Evolutionary conservation across 345 rosid species (phyloP), one percentile per base, ranked within the genome.

Genomic region (Rhizophora apiculata): DNA sequence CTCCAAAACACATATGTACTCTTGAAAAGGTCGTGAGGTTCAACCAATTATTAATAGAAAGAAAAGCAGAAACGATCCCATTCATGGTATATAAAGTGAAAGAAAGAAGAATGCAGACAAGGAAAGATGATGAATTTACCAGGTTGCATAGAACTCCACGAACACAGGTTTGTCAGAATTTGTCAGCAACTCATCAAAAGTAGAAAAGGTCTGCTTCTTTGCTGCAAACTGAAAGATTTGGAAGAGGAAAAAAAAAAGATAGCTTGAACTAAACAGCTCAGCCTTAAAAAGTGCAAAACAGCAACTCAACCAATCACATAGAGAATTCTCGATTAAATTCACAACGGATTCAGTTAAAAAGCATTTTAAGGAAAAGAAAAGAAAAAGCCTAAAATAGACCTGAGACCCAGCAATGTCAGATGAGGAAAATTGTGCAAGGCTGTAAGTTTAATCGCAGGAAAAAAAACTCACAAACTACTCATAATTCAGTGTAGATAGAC

Each of bases 111-210:
- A 16, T 0, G 16, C 4, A 27, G 6, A 24, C 21, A 9, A n/a
- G 21, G 43, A 69, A 58, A 34, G 59, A 13, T 65, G 10, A 16
- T 52, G 27, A 70, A 71, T 65, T 79, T 70, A 90, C 98, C 95
- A 93, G 66, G 96, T 90, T 1, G 98, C 98, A 65, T 88, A 93
- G 75, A 93, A 93, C 75, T 90, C 98, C 46, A 93, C 95, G 26
- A 93, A 69, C 48, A 93, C 83, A 18, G 98, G 98, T 64, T 85
- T 90, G 58, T 90, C 89, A 26, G 93, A 74, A 30, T 82, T 84
- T n/a, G 66, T 65, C 75, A 93, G 79, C 80, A 93, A 74, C 67
- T 93, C 96, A 72, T 87, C 95, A 22, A 93, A 81, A 68, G 83
- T 72, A 67, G 88, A 80, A 80, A 78, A 90, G 8, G 89, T 90